Percentiles rank a stretch among this genome's conserved stretches.
These are phyloP conservation scores for Ophiosphaerella herpotricha DNA, from an alignment of 2,329 filamentous ascomycete genomes.

Conservation along the genomic window DNA sequence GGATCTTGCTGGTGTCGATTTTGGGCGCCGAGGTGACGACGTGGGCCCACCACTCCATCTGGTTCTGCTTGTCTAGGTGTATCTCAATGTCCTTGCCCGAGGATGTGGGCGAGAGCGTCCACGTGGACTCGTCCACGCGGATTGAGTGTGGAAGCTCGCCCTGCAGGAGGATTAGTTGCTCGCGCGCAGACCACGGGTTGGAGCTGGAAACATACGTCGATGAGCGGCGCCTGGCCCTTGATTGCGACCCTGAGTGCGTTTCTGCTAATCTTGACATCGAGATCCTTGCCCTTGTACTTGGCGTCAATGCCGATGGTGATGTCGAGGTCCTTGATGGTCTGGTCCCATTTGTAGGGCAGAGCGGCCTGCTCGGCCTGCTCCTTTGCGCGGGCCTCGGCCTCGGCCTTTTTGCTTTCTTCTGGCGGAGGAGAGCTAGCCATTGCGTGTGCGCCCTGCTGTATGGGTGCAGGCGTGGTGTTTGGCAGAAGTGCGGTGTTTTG, in stretches of 20 bases:
- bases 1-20: conserved; percentile 95
- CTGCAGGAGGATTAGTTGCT: conserved; percentile 52
- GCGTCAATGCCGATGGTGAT: conserved; percentile 76
- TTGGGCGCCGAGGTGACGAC: conserved; percentile 84
- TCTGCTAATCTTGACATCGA: conserved; percentile 83
- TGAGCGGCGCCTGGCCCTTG: conserved; percentile 85
- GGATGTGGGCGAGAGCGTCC: conserved; percentile 78
- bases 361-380: conserved; percentile 86
- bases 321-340: conserved; percentile 88
- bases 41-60: conserved; percentile 98
- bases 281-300: conserved; percentile 82
- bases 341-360: conserved; percentile 96
- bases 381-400: conserved; percentile 66
- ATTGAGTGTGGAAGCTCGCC: conserved; percentile 83
- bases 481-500: conserved; percentile 7
- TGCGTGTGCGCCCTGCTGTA: conserved; percentile 5
- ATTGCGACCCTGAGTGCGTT: conserved; percentile 76
- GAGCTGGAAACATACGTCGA: conserved; percentile 64
- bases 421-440: conserved; percentile 55
- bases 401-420: conserved; percentile 59
- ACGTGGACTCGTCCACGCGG: conserved; percentile 84
- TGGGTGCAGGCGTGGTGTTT: conserved; percentile 2
- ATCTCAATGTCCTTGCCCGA: conserved; percentile 76
- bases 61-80: conserved; percentile 93
- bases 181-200: neutral